A percentile compares a stretch with the other conserved stretches of the same genome.
phyloP scores from a whole-genome alignment of 768 basidiomycete species.

The Trametopsis cervina region DNA sequence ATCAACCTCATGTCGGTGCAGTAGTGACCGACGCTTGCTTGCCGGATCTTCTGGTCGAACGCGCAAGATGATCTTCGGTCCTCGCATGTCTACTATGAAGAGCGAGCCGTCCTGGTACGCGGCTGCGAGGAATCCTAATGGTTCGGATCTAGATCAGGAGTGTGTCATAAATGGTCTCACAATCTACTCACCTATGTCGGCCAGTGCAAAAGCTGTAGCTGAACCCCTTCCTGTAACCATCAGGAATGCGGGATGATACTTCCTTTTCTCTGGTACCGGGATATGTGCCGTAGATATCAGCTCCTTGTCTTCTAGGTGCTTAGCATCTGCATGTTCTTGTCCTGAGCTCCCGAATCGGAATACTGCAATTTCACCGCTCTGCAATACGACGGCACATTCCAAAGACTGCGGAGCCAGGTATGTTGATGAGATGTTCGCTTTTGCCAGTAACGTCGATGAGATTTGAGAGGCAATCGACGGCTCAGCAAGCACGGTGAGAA shows the following conservation, averaged over 20 bases:
- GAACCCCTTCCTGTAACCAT: conserved; percentile 41
- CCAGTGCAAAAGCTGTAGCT: conserved; percentile 51
- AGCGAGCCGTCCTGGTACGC: conserved; percentile 57
- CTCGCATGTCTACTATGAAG: conserved; percentile 66
- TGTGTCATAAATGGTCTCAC: too few species aligned
- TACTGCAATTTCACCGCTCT: conserved; percentile 50
- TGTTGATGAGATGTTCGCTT: conserved; percentile 35
- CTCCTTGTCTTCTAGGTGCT: conserved; percentile 35
- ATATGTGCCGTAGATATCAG: conserved; percentile 49
- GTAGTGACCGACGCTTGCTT: conserved; percentile 32
- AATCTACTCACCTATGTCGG: conserved; percentile 71
- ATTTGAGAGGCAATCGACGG: conserved; percentile 25
- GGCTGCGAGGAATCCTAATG: conserved; percentile 76
- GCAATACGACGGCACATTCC: conserved; percentile 48
- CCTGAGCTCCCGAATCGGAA: conserved; percentile 30
- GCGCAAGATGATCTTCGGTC: conserved; percentile 59
- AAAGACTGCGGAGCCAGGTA: conserved; percentile 48
- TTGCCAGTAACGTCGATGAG: conserved; percentile 22
- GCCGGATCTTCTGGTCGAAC: conserved; percentile 32
- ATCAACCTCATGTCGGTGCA: conserved; percentile 32
- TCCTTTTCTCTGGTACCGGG: conserved; percentile 28
- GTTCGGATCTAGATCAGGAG: neutral
- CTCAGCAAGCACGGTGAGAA: conserved; percentile 44
- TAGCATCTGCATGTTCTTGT: conserved; percentile 16
- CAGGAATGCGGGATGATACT: conserved; percentile 57